phyloP scores from a whole-genome alignment of 1,139 yeast genomes.

The Hanseniaspora uvarum region DNA sequence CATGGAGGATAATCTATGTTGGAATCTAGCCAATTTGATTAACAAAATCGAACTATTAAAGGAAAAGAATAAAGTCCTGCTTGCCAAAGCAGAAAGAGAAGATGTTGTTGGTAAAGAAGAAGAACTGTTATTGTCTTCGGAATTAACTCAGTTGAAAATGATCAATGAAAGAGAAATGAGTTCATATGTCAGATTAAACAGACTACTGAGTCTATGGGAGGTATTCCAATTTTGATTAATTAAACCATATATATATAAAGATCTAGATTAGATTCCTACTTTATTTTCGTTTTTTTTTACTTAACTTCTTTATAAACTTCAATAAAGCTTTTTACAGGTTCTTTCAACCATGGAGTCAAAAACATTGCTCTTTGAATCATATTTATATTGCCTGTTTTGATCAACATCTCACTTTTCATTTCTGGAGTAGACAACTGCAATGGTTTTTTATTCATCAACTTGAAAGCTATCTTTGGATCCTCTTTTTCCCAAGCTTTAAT shows the following conservation, averaged over 20 bases:
- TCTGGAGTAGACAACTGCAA: constrained; percentile 39
- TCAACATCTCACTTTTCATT: constrained; percentile 41
- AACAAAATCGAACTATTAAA: constrained; percentile 49
- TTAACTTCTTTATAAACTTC: constrained; percentile 24
- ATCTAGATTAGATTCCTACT: not conserved
- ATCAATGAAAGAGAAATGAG: constrained; percentile 50
- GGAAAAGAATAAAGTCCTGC: constrained; percentile 51
- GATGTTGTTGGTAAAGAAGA: constrained; percentile 81
- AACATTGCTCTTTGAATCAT: constrained; percentile 53
- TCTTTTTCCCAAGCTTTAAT: constrained; percentile 58
- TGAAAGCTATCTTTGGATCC: constrained; percentile 44
- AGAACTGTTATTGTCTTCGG: constrained; percentile 63
- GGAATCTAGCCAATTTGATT: constrained; percentile 58
- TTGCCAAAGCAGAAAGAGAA: constrained; percentile 74
- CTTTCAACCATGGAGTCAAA: constrained; percentile 37
- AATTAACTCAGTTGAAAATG: constrained; percentile 56
- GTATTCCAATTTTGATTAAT: constrained; percentile 36
- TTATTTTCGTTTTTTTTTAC: not conserved
- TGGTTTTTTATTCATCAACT: constrained; percentile 38
- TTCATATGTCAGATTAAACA: constrained; percentile 43
- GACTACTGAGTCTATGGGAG: constrained; percentile 48
- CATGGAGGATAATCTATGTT: constrained; percentile 46
- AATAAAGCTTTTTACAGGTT: constrained; percentile 25
- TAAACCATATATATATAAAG: constrained; percentile 1
- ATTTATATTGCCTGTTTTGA: constrained; percentile 42